These are phyloP conservation scores for Mediolabrus comicus DNA, from an alignment of 108 stramenopile species.

Conservation along the genomic window DNA sequence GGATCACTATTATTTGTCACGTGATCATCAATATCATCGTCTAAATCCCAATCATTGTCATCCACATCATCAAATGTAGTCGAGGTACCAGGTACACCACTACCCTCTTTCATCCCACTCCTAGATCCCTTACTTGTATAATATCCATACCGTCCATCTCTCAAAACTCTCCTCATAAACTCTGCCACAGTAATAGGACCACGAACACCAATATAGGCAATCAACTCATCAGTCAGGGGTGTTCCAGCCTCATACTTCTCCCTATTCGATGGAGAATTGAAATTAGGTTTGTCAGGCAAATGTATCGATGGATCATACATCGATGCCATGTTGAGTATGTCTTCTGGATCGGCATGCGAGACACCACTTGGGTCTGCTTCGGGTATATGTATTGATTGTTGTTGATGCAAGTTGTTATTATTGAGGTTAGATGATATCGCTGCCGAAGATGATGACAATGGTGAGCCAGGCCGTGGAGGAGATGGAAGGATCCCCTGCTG, in stretches of 20 bases:
- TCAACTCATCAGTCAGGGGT: slow-evolving; percentile 66
- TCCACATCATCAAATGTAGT: slow-evolving; percentile 9
- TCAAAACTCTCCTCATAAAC: slow-evolving; percentile 73
- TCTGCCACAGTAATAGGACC: slow-evolving; percentile 82
- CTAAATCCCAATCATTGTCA: slow-evolving; percentile 44
- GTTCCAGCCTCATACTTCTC: slow-evolving; percentile 71
- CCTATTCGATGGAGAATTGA: slow-evolving; percentile 14
- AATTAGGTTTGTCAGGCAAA: slow-evolving; percentile 46
- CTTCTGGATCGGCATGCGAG: slow-evolving; percentile 37
- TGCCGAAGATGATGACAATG: too few species aligned
- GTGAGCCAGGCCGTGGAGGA: slow-evolving; percentile 23
- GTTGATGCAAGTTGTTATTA: not conserved
- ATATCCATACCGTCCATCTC: slow-evolving; percentile 77
- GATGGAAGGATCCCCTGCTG: slow-evolving; percentile 31
- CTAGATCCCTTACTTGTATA: slow-evolving; percentile 58
- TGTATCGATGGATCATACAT: slow-evolving; percentile 50
- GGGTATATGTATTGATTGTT: not conserved
- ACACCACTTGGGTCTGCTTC: slow-evolving; percentile 36
- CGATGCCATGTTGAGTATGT: slow-evolving; percentile 35
- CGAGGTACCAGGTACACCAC: not conserved
- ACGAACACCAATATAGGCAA: slow-evolving; percentile 69
- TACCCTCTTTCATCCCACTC: slow-evolving; percentile 24
- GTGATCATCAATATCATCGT: slow-evolving; percentile 16
- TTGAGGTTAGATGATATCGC: not conserved
- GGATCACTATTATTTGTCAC: not conserved